A percentile compares a stretch with the other conserved stretches of the same genome.
phyloP scores from a whole-genome alignment of 73 alveolate genomes.

The Tetrahymena malaccensis region DNA sequence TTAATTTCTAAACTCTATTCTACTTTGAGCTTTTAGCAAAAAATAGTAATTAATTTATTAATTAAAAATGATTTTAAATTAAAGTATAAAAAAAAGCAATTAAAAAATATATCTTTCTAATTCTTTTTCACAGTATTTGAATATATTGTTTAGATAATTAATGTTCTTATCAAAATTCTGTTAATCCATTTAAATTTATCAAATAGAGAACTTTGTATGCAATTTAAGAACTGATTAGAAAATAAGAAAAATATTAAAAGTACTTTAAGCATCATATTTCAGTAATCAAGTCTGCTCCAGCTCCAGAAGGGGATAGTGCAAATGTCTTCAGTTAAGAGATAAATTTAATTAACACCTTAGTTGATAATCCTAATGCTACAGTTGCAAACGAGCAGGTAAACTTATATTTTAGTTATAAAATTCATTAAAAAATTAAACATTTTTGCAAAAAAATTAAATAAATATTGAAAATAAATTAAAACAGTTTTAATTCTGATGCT shows the following conservation, averaged over 20 bases:
- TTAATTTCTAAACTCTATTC: not conserved
- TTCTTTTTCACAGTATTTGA: too few relatives aligned
- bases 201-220: not conserved
- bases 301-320: not conserved
- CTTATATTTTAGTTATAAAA: not conserved
- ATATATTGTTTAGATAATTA: too few relatives aligned
- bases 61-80: too few relatives aligned
- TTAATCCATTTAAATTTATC: not conserved
- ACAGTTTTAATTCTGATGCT: not conserved
- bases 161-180: not conserved
- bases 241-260: not conserved
- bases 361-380: not conserved
- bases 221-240: not conserved
- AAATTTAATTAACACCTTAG: not conserved
- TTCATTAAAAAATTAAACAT: too few relatives aligned
- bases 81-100: too few relatives aligned
- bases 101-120: too few relatives aligned
- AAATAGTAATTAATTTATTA: not conserved
- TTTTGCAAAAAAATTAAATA: too few relatives aligned
- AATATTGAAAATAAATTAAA: too few relatives aligned
- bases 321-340: not conserved
- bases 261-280: not conserved
- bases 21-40: not conserved
- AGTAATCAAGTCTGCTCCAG: not conserved
- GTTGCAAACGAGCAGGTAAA: not conserved